These are phyloP conservation scores for Niveomyces coronatus DNA, from an alignment of 2,329 filamentous ascomycete genomes.

Conservation along the genomic window DNA sequence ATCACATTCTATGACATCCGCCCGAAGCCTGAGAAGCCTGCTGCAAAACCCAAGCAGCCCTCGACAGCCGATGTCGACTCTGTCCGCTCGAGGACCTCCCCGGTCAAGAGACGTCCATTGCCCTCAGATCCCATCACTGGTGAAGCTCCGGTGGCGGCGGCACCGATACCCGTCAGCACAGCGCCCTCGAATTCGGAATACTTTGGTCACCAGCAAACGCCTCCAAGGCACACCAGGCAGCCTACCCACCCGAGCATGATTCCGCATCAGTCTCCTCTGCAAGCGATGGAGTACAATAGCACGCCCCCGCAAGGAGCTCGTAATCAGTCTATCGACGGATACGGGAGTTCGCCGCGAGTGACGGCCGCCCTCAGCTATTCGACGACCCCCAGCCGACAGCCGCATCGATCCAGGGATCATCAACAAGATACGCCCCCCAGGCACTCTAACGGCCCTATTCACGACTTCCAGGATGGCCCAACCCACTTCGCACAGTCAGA, in stretches of 20 bases:
- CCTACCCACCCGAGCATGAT: conserved; percentile 28
- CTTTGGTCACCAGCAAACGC: conserved; percentile 29
- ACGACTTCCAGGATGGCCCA: conserved; percentile 28
- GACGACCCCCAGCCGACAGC: conserved; percentile 18
- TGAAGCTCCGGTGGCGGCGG: conserved; percentile 27
- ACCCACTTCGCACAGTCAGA: conserved; percentile 25
- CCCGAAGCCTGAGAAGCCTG: conserved; percentile 65
- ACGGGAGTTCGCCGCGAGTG: conserved; percentile 24
- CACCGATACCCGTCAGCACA: conserved; percentile 13
- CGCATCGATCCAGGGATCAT: conserved; percentile 25
- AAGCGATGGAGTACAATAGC: conserved; percentile 39
- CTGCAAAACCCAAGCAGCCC: conserved; percentile 41
- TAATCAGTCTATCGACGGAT: conserved; percentile 26
- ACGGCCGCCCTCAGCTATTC: conserved; percentile 11
- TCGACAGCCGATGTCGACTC: conserved; percentile 25
- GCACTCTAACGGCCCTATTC: conserved; percentile 12
- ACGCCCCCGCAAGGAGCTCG: conserved; percentile 27
- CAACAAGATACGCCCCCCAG: conserved; percentile 24
- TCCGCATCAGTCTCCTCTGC: conserved; percentile 43
- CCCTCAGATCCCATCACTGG: conserved; percentile 65
- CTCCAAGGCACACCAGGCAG: conserved; percentile 35
- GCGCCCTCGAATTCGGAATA: conserved; percentile 26
- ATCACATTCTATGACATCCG: conserved; percentile 92
- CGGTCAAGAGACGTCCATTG: conserved; percentile 73
- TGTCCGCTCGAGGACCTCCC: conserved; percentile 37